phyloP scores from a whole-genome alignment of 371 early-diverging fungal species.

The Coemansia sp. region DNA sequence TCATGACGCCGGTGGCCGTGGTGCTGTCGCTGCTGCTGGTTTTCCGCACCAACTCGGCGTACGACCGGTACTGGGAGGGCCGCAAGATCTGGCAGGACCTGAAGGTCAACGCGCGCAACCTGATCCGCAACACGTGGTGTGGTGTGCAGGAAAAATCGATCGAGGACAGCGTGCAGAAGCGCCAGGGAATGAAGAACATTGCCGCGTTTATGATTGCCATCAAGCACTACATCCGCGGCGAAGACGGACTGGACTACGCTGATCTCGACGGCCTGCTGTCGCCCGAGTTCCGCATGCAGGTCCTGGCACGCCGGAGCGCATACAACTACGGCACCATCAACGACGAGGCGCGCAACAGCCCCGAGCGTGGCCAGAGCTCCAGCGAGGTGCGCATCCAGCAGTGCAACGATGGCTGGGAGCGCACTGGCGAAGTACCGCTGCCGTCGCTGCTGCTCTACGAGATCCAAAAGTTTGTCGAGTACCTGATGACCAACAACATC shows the following conservation, averaged over 20 bases:
- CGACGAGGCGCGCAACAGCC: slow-evolving; percentile 15
- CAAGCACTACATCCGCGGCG: slow-evolving; percentile 70
- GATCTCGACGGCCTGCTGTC: slow-evolving; percentile 45
- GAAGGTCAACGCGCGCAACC: slow-evolving; percentile 54
- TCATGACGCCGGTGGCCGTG: slow-evolving; percentile 59
- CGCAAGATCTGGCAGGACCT: slow-evolving; percentile 67
- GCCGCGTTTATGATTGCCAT: slow-evolving; percentile 67
- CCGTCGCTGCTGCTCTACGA: slow-evolving; percentile 40
- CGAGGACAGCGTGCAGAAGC: slow-evolving; percentile 40
- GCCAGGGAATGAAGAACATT: slow-evolving; percentile 54
- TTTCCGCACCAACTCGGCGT: slow-evolving; percentile 77
- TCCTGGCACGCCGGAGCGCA: slow-evolving; percentile 7
- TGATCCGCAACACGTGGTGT: slow-evolving; percentile 55
- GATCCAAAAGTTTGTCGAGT: slow-evolving; percentile 38
- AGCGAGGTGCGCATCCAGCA: slow-evolving; percentile 10
- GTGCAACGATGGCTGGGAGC: slow-evolving; percentile 38
- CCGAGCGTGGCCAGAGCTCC: slow-evolving; percentile 4
- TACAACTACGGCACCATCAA: slow-evolving; percentile 31
- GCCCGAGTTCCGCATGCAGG: slow-evolving; percentile 42
- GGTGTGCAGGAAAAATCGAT: slow-evolving; percentile 42
- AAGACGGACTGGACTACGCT: slow-evolving; percentile 43
- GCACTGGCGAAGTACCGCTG: slow-evolving; percentile 19
- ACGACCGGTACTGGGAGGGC: slow-evolving; percentile 79
- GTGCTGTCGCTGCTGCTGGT: slow-evolving; percentile 67
- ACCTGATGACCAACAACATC: slow-evolving; percentile 28